These are phyloP conservation scores for Veloboletus limbatus DNA, from an alignment of 1,284 basidiomycete genomes.

Conservation along the genomic window DNA sequence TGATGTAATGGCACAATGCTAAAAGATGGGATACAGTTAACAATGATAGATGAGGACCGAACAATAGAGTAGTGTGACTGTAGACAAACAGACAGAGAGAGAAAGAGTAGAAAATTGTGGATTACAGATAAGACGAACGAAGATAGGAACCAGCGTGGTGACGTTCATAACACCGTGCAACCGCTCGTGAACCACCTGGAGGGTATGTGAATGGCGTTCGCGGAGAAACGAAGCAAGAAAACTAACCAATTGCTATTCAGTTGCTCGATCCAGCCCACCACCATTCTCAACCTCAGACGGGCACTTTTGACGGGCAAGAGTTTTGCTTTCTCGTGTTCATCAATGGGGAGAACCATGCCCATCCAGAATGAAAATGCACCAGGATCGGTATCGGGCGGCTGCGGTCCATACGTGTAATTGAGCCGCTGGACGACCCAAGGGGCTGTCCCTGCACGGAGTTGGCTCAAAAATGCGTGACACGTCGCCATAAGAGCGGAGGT, in stretches of 20 bases:
- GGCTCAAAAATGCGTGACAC: constrained; percentile 78
- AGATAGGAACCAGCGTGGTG: neutral
- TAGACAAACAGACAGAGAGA: neutral
- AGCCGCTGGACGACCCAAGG: constrained; percentile 91
- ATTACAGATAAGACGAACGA: constrained; percentile 13
- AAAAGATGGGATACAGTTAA: constrained; percentile 16
- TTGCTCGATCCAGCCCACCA: constrained; percentile 92
- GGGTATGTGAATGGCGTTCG: constrained; percentile 14
- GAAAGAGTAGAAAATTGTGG: constrained; percentile 7
- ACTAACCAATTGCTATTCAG: constrained; percentile 66
- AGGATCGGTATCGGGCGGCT: constrained; percentile 66
- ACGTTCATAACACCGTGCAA: constrained; percentile 36
- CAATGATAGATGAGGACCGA: constrained; percentile 2
- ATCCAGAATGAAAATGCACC: constrained; percentile 87
- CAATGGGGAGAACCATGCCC: constrained; percentile 89
- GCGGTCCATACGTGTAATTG: constrained; percentile 70
- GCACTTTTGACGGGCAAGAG: constrained; percentile 87
- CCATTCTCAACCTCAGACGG: constrained; percentile 74
- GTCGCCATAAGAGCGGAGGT: constrained; percentile 71
- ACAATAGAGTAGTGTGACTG: constrained; percentile 10
- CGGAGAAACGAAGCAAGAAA: neutral
- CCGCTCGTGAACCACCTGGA: constrained; percentile 51
- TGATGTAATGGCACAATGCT: constrained; percentile 19
- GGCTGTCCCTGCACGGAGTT: constrained; percentile 78
- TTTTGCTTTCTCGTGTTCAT: constrained; percentile 91